These are phyloP conservation scores for Penicillium capsulatum DNA, from an alignment of 2,329 filamentous ascomycete species.

Conservation along the genomic window DNA sequence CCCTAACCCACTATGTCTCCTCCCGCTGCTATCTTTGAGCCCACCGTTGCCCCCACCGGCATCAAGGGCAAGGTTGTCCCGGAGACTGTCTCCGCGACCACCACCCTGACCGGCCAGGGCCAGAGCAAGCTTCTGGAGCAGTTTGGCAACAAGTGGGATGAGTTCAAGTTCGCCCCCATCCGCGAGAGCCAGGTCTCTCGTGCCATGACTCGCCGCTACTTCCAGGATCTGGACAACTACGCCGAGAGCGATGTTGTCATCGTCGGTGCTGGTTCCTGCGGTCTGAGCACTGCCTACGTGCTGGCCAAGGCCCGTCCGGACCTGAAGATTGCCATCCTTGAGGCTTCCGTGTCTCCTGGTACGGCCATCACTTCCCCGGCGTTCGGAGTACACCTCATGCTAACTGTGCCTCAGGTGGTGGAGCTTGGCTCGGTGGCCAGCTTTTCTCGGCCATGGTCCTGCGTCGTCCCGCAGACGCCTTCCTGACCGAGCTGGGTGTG, in stretches of 20 bases:
- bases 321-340: slow-evolving; percentile 85
- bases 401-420: slow-evolving; percentile 56
- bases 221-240: slow-evolving; percentile 79
- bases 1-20: slow-evolving; percentile 65
- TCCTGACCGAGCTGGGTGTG: slow-evolving; percentile 75
- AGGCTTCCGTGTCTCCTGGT: slow-evolving; percentile 77
- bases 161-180: slow-evolving; percentile 79
- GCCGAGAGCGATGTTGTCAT: slow-evolving; percentile 94
- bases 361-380: neutral
- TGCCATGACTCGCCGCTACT: slow-evolving; percentile 92
- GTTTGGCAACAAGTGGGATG: slow-evolving; percentile 73
- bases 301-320: slow-evolving; percentile 80
- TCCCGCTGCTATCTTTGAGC: slow-evolving; percentile 62
- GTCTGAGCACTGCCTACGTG: slow-evolving; percentile 77
- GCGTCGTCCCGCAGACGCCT: slow-evolving; percentile 84
- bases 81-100: slow-evolving; percentile 38
- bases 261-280: slow-evolving; percentile 83
- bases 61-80: slow-evolving; percentile 45
- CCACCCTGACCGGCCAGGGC: slow-evolving; percentile 35
- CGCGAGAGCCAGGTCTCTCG: slow-evolving; percentile 88
- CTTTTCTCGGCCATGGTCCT: slow-evolving; percentile 95
- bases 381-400: no score
- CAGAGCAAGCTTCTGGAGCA: slow-evolving; percentile 57
- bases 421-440: slow-evolving; percentile 89
- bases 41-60: slow-evolving; percentile 36